These are phyloP conservation scores for Paramecium caudatum DNA, from an alignment of 73 alveolate genomes.

Conservation along the genomic window DNA sequence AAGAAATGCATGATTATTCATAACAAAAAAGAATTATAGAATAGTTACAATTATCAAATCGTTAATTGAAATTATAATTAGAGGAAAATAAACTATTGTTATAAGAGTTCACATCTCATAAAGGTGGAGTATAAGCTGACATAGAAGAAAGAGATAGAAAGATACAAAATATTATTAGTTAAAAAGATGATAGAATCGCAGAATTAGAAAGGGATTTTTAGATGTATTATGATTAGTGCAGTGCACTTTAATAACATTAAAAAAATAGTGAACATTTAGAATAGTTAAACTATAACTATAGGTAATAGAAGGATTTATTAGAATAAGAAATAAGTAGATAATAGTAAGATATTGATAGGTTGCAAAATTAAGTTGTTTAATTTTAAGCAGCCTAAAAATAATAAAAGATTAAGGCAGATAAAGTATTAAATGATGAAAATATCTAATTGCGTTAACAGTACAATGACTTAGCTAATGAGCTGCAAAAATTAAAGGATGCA, in stretches of 20 bases:
- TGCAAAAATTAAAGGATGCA: neutral
- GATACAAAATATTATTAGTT: neutral
- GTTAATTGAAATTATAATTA: neutral
- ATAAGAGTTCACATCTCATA: neutral
- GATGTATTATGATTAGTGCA: conserved; percentile 8
- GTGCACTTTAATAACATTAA: conserved; percentile 12
- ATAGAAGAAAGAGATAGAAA: conserved; percentile 63
- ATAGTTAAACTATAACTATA: neutral
- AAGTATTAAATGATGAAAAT: neutral
- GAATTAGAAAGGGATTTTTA: conserved; percentile 29
- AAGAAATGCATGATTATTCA: conserved; percentile 53
- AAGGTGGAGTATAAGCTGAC: conserved; percentile 58
- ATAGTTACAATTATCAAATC: neutral
- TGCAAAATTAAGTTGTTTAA: neutral
- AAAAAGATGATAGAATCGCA: conserved; percentile 12
- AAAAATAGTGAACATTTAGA: conserved; percentile 40
- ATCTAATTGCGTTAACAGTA: neutral
- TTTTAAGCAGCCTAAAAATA: neutral
- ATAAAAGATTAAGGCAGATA: conserved; percentile 2
- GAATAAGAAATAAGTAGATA: conserved; percentile 30
- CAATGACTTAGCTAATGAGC: neutral
- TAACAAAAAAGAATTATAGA: conserved; percentile 35
- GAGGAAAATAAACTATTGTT: conserved; percentile 32
- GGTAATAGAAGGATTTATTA: conserved; percentile 10
- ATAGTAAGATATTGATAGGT: neutral